Evolutionary conservation across 2,329 filamentous ascomycete genomes (phyloP).

Genomic region (Aspergillus transmontanensis): DNA sequence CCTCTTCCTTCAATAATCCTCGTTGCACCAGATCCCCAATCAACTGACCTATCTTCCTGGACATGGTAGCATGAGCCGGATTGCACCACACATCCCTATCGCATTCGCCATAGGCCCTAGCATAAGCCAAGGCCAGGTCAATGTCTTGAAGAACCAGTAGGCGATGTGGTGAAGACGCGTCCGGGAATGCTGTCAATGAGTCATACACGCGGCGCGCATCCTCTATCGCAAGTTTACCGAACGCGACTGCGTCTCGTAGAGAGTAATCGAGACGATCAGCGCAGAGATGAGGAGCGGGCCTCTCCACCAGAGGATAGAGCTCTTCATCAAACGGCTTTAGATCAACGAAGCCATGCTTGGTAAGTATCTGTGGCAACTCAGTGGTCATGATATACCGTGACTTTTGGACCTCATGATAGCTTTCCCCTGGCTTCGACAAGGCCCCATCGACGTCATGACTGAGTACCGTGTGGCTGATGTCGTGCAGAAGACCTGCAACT

Average conservation of each 20-base stretch:
- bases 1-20: slow-evolving; percentile 30
- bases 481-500: slow-evolving; percentile 43
- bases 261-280: slow-evolving; percentile 46
- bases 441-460: slow-evolving; percentile 46
- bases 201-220: slow-evolving; percentile 31
- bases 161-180: slow-evolving; percentile 24
- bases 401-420: slow-evolving; percentile 47
- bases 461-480: slow-evolving; percentile 44
- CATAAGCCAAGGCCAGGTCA: slow-evolving; percentile 32
- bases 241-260: slow-evolving; percentile 39
- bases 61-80: slow-evolving; percentile 40
- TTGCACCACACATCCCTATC: slow-evolving; percentile 45
- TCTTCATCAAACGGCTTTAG: slow-evolving; percentile 40
- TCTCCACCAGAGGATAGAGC: slow-evolving; percentile 43
- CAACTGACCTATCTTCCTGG: slow-evolving; percentile 34
- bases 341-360: slow-evolving; percentile 32
- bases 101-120: slow-evolving; percentile 36
- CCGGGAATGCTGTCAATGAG: slow-evolving; percentile 34
- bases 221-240: slow-evolving; percentile 33
- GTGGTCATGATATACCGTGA: slow-evolving; percentile 38
- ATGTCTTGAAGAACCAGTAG: slow-evolving; percentile 36
- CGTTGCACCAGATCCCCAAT: slow-evolving; percentile 31
- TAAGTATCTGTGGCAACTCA: slow-evolving; percentile 36
- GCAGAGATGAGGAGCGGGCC: slow-evolving; percentile 41
- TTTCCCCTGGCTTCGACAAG: slow-evolving; percentile 39